phyloP scores from a whole-genome alignment of 176 grass and related monocot genomes.

The Eremochloa ophiuroides region DNA sequence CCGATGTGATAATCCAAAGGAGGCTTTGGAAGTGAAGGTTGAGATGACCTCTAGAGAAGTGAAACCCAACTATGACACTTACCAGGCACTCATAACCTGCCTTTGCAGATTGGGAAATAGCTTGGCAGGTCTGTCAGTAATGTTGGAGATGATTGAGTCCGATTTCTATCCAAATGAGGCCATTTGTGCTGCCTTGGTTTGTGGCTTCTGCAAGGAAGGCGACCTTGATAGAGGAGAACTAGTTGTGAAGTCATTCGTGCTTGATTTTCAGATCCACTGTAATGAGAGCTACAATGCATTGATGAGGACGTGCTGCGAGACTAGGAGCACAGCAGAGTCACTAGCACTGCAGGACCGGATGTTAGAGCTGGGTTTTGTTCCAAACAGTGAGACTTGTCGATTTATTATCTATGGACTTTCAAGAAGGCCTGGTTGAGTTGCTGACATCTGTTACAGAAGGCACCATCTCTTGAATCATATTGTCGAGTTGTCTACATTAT shows the following conservation, averaged over 20 bases:
- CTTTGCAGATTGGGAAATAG: constrained; percentile 62
- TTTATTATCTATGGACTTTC: constrained; percentile 63
- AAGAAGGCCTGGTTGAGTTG: constrained; percentile 30
- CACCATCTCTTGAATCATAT: not conserved
- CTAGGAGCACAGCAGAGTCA: constrained; percentile 38
- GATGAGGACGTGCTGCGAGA: constrained; percentile 52
- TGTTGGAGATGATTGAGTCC: constrained; percentile 54
- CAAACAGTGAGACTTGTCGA: constrained; percentile 65
- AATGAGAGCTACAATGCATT: constrained; percentile 59
- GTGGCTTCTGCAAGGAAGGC: constrained; percentile 61
- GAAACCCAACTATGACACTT: constrained; percentile 55
- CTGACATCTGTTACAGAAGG: not conserved
- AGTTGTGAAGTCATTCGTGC: constrained; percentile 49
- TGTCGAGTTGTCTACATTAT: not conserved
- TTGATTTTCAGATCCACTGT: constrained; percentile 57
- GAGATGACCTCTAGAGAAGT: constrained; percentile 55
- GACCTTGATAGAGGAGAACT: constrained; percentile 60
- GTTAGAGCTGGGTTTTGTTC: constrained; percentile 65
- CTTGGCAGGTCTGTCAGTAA: constrained; percentile 43
- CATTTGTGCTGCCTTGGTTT: constrained; percentile 71
- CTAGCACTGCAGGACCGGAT: constrained; percentile 70
- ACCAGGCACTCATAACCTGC: constrained; percentile 37
- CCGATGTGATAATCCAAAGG: constrained; percentile 44
- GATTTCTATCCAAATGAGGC: constrained; percentile 29
- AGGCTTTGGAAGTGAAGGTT: constrained; percentile 59